These are phyloP conservation scores for Xylaria sp. DNA, from an alignment of 2,329 filamentous ascomycete species.

Conservation along the genomic window DNA sequence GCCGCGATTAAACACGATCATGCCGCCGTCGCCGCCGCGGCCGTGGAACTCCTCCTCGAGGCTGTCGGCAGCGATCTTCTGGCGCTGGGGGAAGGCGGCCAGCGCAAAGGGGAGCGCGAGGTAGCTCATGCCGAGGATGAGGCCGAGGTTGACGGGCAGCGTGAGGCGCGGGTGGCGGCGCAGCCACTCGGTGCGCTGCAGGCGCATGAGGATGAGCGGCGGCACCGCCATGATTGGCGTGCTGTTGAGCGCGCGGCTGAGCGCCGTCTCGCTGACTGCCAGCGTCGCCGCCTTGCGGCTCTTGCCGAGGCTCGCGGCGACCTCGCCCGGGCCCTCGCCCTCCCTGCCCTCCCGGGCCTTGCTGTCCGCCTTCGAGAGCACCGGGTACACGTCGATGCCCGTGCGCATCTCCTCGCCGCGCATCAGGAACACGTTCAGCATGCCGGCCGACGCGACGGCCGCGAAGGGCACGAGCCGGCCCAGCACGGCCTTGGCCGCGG, in stretches of 20 bases:
- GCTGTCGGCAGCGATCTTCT: slow-evolving; percentile 73
- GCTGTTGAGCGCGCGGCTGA: slow-evolving; percentile 89
- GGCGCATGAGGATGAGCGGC: slow-evolving; percentile 78
- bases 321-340: slow-evolving; percentile 65
- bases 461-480: slow-evolving; percentile 93
- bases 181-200: slow-evolving; percentile 85
- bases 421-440: slow-evolving; percentile 96
- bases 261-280: slow-evolving; percentile 89
- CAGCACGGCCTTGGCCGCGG: slow-evolving; percentile 75
- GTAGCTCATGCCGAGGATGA: slow-evolving; percentile 86
- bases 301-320: slow-evolving; percentile 78
- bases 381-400: slow-evolving; percentile 91
- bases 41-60: slow-evolving; percentile 88
- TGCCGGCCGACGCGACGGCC: slow-evolving; percentile 88
- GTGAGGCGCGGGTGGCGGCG: slow-evolving; percentile 75
- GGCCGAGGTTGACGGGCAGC: slow-evolving; percentile 79
- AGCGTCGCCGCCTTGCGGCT: slow-evolving; percentile 84
- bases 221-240: slow-evolving; percentile 98
- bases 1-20: slow-evolving; percentile 96
- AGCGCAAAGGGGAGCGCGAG: slow-evolving; percentile 88
- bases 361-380: slow-evolving; percentile 72
- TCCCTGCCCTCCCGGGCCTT: slow-evolving; percentile 54
- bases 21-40: slow-evolving; percentile 73
- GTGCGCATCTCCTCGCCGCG: slow-evolving; percentile 90
- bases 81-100: slow-evolving; percentile 88